Conservation (phyloP, 192 early-diverging fungal genomes). For the Phlyctochytrium bullatum region DNA sequence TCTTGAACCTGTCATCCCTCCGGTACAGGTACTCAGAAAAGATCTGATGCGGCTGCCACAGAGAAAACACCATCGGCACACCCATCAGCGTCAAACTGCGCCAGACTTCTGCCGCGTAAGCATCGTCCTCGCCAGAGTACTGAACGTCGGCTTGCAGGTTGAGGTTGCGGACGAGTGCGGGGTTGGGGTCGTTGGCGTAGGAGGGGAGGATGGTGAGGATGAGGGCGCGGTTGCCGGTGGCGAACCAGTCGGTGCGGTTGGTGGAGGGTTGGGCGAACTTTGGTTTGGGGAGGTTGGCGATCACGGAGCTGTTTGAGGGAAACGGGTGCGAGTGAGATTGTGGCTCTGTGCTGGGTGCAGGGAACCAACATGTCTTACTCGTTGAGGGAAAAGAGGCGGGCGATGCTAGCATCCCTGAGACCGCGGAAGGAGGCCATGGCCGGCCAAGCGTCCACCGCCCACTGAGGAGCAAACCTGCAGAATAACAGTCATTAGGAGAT, state of each 20-base stretch:
- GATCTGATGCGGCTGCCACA: neutral
- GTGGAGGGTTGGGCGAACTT: neutral
- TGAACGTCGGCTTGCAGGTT: neutral
- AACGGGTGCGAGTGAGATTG: neutral
- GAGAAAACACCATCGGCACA: neutral
- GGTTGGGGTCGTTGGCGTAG: neutral
- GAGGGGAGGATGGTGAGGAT: neutral
- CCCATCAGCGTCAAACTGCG: neutral
- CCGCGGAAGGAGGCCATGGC: neutral
- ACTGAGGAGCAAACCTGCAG: neutral
- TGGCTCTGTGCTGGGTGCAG: neutral
- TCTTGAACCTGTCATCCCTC: neutral
- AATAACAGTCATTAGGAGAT: neutral
- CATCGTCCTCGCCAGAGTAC: neutral
- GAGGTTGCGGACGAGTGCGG: neutral
- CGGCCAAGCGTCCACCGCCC: neutral
- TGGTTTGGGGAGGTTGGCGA: neutral
- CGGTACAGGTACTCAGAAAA: neutral
- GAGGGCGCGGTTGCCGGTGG: neutral
- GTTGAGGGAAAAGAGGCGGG: neutral
- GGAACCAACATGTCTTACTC: neutral
- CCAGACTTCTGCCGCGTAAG: neutral
- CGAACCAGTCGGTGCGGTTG: neutral
- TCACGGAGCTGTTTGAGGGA: neutral
- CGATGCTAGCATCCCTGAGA: neutral